Conservation (phyloP, 2,329 filamentous ascomycete species). For the Hypoxylon sp. region DNA sequence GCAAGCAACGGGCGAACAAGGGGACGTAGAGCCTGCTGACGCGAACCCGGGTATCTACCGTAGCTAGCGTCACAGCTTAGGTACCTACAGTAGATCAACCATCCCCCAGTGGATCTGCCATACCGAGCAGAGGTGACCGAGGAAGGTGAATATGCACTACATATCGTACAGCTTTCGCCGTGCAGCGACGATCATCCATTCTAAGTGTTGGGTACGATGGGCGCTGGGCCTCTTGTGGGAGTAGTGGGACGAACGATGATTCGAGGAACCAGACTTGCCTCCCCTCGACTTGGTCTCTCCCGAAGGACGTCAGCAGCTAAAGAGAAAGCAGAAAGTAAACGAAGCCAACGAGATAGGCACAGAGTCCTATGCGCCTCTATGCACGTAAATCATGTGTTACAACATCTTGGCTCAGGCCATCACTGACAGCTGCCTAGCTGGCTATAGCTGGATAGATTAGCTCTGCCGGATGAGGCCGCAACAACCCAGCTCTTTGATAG, state of each 20-base stretch:
- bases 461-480: conserved; percentile 22
- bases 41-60: conserved; percentile 38
- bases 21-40: conserved; percentile 35
- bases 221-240: conserved; percentile 19
- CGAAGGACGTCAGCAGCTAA: conserved; percentile 28
- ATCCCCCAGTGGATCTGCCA: conserved; percentile 26
- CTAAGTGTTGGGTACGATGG: conserved; percentile 19
- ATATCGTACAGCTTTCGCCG: conserved; percentile 30
- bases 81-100: conserved; percentile 37
- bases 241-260: conserved; percentile 36
- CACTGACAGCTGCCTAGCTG: conserved; percentile 43
- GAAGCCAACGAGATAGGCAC: conserved; percentile 19
- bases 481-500: neutral
- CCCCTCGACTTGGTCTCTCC: conserved; percentile 17
- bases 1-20: conserved; percentile 29
- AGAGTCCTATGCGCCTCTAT: conserved; percentile 7
- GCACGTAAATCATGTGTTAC: conserved; percentile 33
- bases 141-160: conserved; percentile 33
- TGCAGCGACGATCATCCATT: conserved; percentile 41
- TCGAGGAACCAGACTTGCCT: conserved; percentile 32
- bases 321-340: conserved; percentile 38
- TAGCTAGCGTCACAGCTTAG: conserved; percentile 32
- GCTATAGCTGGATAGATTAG: conserved; percentile 42
- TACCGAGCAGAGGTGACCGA: conserved; percentile 42
- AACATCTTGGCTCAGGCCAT: conserved; percentile 40